Percentiles rank a stretch among this genome's conserved stretches.
phyloP scores from a whole-genome alignment of 2,329 filamentous ascomycete species.

The Leptosphaerulina australis region DNA sequence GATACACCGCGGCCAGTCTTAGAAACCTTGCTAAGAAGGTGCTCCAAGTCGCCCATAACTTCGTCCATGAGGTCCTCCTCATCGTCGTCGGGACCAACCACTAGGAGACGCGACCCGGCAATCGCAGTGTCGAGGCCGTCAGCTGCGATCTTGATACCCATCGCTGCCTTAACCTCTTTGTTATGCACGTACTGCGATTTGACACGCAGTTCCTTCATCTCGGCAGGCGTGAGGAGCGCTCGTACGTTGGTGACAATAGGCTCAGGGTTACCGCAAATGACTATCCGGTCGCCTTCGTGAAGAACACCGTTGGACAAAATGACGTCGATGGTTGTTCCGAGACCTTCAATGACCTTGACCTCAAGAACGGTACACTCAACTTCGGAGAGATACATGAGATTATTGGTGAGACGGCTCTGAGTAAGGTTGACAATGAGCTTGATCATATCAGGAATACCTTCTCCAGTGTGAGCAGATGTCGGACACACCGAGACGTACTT shows the following conservation, averaged over 20 bases:
- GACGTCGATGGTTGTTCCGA: conserved; percentile 98
- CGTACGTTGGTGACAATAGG: conserved; percentile 94
- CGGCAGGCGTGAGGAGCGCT: conserved; percentile 89
- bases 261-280: conserved; percentile 95
- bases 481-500: conserved; percentile 94
- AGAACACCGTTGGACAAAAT: conserved; percentile 95
- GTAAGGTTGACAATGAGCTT: conserved; percentile 92
- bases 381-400: conserved; percentile 97
- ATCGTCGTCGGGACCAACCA: conserved; percentile 93
- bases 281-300: conserved; percentile 90
- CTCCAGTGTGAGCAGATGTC: conserved; percentile 97
- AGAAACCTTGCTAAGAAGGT: conserved; percentile 87
- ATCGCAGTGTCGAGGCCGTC: conserved; percentile 96
- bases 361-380: conserved; percentile 97
- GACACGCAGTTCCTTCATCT: conserved; percentile 90
- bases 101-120: conserved; percentile 90
- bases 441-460: conserved; percentile 98
- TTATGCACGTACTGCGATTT: conserved; percentile 98
- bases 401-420: conserved; percentile 95
- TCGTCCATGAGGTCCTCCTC: conserved; percentile 97
- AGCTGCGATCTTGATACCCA: conserved; percentile 98
- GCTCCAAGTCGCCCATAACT: conserved; percentile 92
- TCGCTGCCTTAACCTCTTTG: conserved; percentile 96
- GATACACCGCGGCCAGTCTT: conserved; percentile 93
- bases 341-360: conserved; percentile 98